A percentile compares a stretch with the other conserved stretches of the same genome.
These are phyloP conservation scores for Amniculicola lignicola DNA, from an alignment of 495 filamentous ascomycete genomes.

Conservation along the genomic window DNA sequence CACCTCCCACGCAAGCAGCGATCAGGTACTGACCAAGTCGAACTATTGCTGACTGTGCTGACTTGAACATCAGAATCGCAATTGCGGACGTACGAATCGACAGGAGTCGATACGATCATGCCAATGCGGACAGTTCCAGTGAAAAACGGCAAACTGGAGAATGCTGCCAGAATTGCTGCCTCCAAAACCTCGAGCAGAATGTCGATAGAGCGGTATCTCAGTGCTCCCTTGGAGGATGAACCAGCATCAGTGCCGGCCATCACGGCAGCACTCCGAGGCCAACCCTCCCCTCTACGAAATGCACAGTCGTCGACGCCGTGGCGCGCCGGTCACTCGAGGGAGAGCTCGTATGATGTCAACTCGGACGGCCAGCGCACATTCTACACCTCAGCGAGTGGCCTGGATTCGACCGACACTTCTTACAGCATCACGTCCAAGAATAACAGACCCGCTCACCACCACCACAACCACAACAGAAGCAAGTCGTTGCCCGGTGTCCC, in stretches of 20 bases:
- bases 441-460: constrained; percentile 8
- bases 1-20: constrained; percentile 15
- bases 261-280: constrained; percentile 14
- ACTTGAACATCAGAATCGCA: not conserved
- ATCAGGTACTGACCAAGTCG: too few relatives aligned
- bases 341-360: constrained; percentile 21
- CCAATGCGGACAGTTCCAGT: not conserved
- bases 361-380: constrained; percentile 23
- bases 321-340: constrained; percentile 7
- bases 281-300: not conserved
- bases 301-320: not conserved
- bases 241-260: constrained; percentile 28
- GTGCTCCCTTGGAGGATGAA: constrained; percentile 25
- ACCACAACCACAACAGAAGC: constrained; percentile 12
- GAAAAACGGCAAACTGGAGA: not conserved
- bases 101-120: not conserved
- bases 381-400: constrained; percentile 22
- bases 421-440: constrained; percentile 19
- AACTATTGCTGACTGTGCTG: too few relatives aligned
- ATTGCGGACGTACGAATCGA: constrained; percentile 5
- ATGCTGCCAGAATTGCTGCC: constrained; percentile 11
- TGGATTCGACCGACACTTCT: constrained; percentile 22
- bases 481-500: constrained; percentile 5
- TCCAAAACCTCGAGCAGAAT: constrained; percentile 24
- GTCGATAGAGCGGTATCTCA: constrained; percentile 28